Percentiles rank a stretch among this genome's conserved stretches.
Conservation (phyloP, 371 early-diverging fungal genomes). For the Circinella minor region DNA sequence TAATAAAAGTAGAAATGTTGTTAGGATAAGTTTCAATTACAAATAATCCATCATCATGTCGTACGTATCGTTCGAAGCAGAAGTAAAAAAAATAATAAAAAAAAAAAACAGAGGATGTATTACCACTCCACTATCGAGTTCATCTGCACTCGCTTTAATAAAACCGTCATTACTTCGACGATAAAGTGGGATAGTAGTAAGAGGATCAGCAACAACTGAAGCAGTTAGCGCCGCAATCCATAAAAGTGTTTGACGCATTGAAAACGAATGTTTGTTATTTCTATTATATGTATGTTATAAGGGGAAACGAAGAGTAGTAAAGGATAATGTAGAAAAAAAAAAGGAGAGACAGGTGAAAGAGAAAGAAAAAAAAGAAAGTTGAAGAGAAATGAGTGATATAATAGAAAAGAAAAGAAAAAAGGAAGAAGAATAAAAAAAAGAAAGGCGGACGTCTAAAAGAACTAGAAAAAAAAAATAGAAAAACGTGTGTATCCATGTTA, state of each 20-base stretch:
- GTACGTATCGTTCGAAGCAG: no score
- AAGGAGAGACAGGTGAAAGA: slow-evolving; percentile 8
- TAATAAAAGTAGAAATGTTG: slow-evolving; percentile 6
- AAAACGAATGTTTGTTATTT: neutral
- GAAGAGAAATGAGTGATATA: neutral
- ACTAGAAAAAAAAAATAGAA: slow-evolving; percentile 1
- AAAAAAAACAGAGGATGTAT: no score
- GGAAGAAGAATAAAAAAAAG: slow-evolving; percentile 3
- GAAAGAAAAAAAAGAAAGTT: slow-evolving; percentile 1
- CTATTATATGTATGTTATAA: neutral
- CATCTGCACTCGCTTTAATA: slow-evolving; percentile 24
- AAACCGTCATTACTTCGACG: slow-evolving; percentile 22
- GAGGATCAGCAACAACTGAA: slow-evolving; percentile 18
- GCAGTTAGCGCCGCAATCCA: slow-evolving; percentile 15
- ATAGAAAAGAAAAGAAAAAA: neutral
- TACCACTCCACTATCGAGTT: slow-evolving; percentile 29
- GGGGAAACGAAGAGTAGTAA: neutral
- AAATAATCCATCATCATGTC: neutral
- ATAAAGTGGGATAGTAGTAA: slow-evolving; percentile 26
- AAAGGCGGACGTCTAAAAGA: slow-evolving; percentile 5
- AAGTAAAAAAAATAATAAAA: no score
- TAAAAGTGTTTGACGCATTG: slow-evolving; percentile 21
- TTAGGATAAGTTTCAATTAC: no score
- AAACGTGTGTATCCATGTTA: slow-evolving; percentile 3
- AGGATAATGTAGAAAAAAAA: slow-evolving; percentile 5